Conservation (phyloP, 768 basidiomycete genomes). For the Mycena kentingensis region DNA sequence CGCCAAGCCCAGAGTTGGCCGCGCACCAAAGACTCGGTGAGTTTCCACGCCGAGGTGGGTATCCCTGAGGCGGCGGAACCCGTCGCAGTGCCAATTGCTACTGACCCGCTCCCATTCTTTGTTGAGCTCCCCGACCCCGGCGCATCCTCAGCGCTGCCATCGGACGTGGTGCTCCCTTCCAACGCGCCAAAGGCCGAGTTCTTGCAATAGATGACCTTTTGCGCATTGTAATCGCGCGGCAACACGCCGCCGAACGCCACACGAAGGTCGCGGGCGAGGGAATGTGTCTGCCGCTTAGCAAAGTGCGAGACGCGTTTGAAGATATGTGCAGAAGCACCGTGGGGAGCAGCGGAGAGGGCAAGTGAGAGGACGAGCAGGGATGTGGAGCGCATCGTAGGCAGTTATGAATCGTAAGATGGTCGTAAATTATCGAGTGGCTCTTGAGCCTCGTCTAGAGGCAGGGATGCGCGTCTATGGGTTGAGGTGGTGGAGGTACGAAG, state of each 20-base stretch:
- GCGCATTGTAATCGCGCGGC: constrained; percentile 36
- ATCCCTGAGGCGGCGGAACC: constrained; percentile 24
- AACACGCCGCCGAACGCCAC: constrained; percentile 60
- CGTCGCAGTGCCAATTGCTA: constrained; percentile 15
- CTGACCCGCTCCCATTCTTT: constrained; percentile 14
- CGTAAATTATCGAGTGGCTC: neutral
- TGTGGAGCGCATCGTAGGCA: neutral
- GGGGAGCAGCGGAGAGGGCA: constrained; percentile 2
- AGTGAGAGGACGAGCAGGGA: constrained; percentile 1
- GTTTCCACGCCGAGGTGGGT: constrained; percentile 57
- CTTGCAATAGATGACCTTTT: constrained; percentile 48
- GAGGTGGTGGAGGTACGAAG: neutral
- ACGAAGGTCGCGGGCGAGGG: constrained; percentile 69
- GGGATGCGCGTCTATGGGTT: neutral
- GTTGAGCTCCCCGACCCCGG: constrained; percentile 23
- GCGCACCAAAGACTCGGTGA: constrained; percentile 60
- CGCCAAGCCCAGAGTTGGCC: neutral
- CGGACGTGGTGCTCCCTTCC: constrained; percentile 27
- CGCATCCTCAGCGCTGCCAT: constrained; percentile 17
- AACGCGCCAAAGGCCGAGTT: constrained; percentile 29
- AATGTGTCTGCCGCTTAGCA: constrained; percentile 60
- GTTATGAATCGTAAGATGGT: neutral
- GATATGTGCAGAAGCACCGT: constrained; percentile 19
- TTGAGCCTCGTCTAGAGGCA: constrained; percentile 2
- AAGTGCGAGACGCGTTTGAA: constrained; percentile 52